Evolutionary conservation across 331 rosid genomes (phyloP).

Genomic region (Rosa hybrid): DNA sequence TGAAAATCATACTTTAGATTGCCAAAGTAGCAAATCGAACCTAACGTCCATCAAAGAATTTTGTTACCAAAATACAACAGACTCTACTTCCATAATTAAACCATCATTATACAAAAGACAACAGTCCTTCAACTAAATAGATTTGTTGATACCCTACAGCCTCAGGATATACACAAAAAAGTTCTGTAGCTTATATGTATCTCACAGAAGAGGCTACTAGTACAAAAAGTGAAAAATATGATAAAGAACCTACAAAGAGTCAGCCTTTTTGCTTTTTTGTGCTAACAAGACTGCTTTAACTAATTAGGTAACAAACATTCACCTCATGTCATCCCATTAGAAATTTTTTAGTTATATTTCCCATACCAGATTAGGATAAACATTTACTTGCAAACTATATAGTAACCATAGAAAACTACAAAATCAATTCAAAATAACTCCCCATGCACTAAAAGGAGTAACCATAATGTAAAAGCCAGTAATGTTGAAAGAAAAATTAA

Average conservation of each 20-base stretch:
- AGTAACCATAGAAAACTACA: neutral
- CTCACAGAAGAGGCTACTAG: neutral
- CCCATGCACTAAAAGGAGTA: neutral
- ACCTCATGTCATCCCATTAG: neutral
- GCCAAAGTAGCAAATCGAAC: neutral
- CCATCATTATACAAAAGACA: neutral
- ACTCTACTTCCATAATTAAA: neutral
- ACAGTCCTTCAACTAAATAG: neutral
- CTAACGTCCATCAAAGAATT: neutral
- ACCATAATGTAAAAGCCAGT: neutral
- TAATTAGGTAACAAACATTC: neutral
- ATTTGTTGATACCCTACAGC: neutral
- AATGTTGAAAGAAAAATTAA: neutral
- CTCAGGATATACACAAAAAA: neutral
- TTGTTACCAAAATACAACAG: neutral
- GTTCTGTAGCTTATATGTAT: neutral
- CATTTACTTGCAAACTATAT: neutral
- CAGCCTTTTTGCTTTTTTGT: neutral
- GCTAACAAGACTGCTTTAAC: neutral
- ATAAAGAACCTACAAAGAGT: neutral
- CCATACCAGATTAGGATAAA: neutral
- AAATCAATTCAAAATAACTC: neutral
- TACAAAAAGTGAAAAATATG: neutral
- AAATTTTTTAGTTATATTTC: neutral
- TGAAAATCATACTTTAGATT: neutral